Evolutionary conservation across 306 rosid genomes (phyloP).

Genomic region (Potentilla sterilis): DNA sequence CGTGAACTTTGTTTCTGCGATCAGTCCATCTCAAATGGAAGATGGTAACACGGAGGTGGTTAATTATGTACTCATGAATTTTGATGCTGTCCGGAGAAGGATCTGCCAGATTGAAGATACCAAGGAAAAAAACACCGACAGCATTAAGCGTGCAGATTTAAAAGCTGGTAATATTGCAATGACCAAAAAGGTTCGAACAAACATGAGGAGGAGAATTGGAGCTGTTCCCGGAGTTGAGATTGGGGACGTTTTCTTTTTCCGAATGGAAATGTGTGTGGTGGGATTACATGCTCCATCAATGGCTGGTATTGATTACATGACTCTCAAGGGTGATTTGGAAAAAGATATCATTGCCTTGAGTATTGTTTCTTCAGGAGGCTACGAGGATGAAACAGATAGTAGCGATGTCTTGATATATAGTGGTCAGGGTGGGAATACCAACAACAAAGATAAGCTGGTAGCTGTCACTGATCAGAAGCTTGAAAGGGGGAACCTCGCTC

Average conservation of each 20-base stretch:
- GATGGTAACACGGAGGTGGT: conserved; percentile 46
- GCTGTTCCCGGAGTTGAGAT: conserved; percentile 57
- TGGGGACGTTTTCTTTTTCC: conserved; percentile 62
- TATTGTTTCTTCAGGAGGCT: conserved; percentile 63
- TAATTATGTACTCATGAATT: conserved; percentile 40
- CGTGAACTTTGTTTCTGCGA: conserved; percentile 18
- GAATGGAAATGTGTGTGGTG: conserved; percentile 56
- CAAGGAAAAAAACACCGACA: conserved; percentile 25
- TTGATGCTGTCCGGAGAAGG: conserved; percentile 58
- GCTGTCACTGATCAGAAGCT: conserved; percentile 57
- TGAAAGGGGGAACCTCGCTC: conserved; percentile 69
- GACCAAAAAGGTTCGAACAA: conserved; percentile 46
- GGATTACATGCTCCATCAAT: conserved; percentile 65
- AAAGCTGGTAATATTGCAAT: conserved; percentile 49
- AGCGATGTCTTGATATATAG: conserved; percentile 53
- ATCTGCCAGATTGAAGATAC: conserved; percentile 58
- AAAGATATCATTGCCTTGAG: conserved; percentile 60
- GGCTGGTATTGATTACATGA: conserved; percentile 64
- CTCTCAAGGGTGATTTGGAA: conserved; percentile 33
- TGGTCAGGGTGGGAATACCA: conserved; percentile 62
- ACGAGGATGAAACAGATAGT: conserved; percentile 50
- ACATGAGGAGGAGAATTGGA: conserved; percentile 52
- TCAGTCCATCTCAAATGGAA: conserved; percentile 21
- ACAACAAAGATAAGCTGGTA: conserved; percentile 45
- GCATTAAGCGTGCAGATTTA: conserved; percentile 48